A percentile compares a stretch with the other conserved stretches of the same genome.
phyloP scores from a whole-genome alignment of 1,284 basidiomycete species.

The Dichomitus squalens region DNA sequence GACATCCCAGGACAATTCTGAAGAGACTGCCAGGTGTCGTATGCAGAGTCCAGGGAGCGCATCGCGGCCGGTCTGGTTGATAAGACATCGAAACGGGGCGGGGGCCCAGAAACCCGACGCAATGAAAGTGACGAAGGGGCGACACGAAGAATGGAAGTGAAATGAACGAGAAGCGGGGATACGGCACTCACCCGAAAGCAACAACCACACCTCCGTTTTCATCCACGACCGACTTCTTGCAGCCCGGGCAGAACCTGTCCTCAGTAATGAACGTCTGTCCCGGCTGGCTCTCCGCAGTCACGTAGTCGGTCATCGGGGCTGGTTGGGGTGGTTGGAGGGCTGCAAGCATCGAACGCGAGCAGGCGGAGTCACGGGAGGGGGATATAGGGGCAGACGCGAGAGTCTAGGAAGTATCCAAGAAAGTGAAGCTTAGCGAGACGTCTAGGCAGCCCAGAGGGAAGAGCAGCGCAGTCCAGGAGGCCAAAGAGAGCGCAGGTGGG shows the following conservation, averaged over 20 bases:
- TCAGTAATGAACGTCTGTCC: conserved; percentile 40
- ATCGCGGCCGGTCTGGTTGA: not conserved
- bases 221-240: conserved; percentile 80
- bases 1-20: not conserved
- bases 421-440: not conserved
- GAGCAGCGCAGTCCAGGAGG: not conserved
- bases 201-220: conserved; percentile 88
- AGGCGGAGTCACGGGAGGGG: not conserved
- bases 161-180: conserved; percentile 8
- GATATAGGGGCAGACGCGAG: not conserved
- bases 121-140: conserved; percentile 15
- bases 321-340: conserved; percentile 14
- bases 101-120: not conserved
- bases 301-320: conserved; percentile 17
- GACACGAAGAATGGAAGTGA: conserved; percentile 9
- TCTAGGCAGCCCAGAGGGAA: not conserved
- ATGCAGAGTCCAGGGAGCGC: not conserved
- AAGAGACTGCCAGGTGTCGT: not conserved
- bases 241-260: conserved; percentile 81
- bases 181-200: conserved; percentile 87
- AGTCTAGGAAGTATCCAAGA: not conserved
- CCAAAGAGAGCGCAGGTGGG: not conserved
- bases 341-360: conserved; percentile 16
- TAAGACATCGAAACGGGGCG: not conserved
- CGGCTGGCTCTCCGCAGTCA: conserved; percentile 7